A percentile compares a stretch with the other conserved stretches of the same genome.
These are phyloP conservation scores for Metschnikowia koreensis DNA, from an alignment of 805 yeast species.

Conservation along the genomic window DNA sequence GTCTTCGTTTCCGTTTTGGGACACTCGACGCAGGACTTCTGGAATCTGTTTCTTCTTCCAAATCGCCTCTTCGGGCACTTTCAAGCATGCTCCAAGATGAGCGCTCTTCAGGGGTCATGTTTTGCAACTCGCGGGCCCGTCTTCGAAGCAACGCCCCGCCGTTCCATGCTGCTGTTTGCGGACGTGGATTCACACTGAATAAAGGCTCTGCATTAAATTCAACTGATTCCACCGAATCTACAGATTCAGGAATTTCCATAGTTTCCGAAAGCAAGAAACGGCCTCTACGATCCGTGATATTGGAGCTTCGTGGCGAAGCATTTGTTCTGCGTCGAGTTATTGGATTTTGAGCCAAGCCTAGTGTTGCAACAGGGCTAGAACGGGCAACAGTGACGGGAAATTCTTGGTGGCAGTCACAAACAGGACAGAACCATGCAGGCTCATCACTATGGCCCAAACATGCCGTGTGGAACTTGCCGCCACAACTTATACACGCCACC, in stretches of 20 bases:
- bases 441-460: conserved; percentile 36
- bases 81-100: conserved; percentile 40
- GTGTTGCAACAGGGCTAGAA: neutral
- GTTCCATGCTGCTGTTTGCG: conserved; percentile 21
- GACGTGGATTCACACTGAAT: too few species aligned
- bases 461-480: conserved; percentile 37
- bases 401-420: conserved; percentile 46
- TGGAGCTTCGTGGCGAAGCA: too few species aligned
- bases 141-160: conserved; percentile 40
- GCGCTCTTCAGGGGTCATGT: conserved; percentile 34
- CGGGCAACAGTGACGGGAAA: conserved; percentile 1
- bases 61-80: conserved; percentile 21
- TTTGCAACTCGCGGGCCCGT: conserved; percentile 29
- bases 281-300: too few species aligned
- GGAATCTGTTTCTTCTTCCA: neutral
- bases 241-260: too few species aligned
- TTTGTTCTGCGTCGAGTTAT: too few species aligned
- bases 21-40: neutral
- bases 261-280: too few species aligned
- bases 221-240: too few species aligned
- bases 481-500: conserved; percentile 34
- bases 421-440: conserved; percentile 49
- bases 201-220: too few species aligned
- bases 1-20: neutral
- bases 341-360: too few species aligned